Evolutionary conservation across 1,139 yeast genomes (phyloP), one percentile per base, ranked within the genome.

Genomic region (Blastobotrys apis): DNA sequence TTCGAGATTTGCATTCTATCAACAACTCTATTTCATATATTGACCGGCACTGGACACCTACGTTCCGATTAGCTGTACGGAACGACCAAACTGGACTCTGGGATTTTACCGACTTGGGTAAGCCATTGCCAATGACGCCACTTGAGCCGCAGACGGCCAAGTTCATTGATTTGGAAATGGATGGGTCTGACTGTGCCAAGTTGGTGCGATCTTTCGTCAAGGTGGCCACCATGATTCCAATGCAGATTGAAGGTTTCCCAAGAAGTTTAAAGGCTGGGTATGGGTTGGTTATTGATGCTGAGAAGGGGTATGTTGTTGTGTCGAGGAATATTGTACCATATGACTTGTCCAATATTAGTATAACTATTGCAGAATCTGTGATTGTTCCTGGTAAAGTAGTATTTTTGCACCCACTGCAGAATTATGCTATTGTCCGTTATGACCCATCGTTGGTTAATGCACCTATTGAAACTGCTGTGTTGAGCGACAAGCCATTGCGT

Each of bases 321-420:
- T 83, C 95, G 1, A 73, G 97, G 53, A 73, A 81, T 49, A 73
- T 77, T 47, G 86, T 88, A 15, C 95, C 96, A 3, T 94, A 87
- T 65, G 95, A 85, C 56, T 73, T 90, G 64, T 73, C 87, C 55
- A 95, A 88, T 62, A 74, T 87, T 19, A 73, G 79, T 43, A 74
- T 90, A 22, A 80, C 90, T 2, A 79, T 90, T 60, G 95, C 96
- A 4, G 96, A 88, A 53, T 82, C 95, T 1, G 77, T 86, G 17
- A 80, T 83, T 53, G 75, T 88, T 17, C 88, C 94, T 0, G 97
- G 84, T 0, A 73, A 79, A 50, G 92, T 87, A 22, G 81, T 81
- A 22, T 88, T 87, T 57, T 69, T 87, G 57, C 97, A 90, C 59
- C 97, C 97, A 26, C 79, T 85, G 43, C 87, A 84, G 57, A 88